These are phyloP conservation scores for Yamadazyma mexicana DNA, from an alignment of 1,139 yeast species.

Conservation along the genomic window DNA sequence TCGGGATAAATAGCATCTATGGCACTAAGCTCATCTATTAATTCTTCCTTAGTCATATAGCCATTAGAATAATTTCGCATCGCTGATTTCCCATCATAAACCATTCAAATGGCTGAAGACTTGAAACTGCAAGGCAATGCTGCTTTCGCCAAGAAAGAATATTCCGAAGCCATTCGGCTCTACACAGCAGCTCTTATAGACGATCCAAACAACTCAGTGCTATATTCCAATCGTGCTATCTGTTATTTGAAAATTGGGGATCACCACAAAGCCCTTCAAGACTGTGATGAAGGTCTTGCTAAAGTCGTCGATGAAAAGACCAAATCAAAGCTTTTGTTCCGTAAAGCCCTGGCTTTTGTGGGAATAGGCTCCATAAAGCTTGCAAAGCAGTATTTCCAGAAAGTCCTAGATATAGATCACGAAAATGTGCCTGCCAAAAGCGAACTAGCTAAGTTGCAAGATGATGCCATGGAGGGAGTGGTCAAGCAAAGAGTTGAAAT, in stretches of 20 bases:
- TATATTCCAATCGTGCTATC: constrained; percentile 80
- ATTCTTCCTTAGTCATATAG: constrained; percentile 51
- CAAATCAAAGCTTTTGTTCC: constrained; percentile 53
- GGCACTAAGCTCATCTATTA: constrained; percentile 77
- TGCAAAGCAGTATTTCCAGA: constrained; percentile 37
- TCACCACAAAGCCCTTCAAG: constrained; percentile 58
- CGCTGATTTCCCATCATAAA: neutral
- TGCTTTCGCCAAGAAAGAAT: constrained; percentile 58
- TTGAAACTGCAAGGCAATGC: constrained; percentile 62
- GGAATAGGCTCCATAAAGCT: constrained; percentile 28
- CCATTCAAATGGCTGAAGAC: constrained; percentile 8
- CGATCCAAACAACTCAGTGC: constrained; percentile 58
- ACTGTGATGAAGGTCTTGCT: constrained; percentile 58
- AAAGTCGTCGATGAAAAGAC: constrained; percentile 33
- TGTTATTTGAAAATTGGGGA: constrained; percentile 59
- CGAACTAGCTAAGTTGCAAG: constrained; percentile 20
- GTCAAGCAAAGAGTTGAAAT: constrained; percentile 19
- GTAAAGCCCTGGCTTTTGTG: constrained; percentile 52
- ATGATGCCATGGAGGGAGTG: constrained; percentile 5
- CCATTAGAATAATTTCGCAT: constrained; percentile 2
- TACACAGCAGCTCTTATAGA: constrained; percentile 67
- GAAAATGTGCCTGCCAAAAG: constrained; percentile 33
- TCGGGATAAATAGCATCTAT: constrained; percentile 89
- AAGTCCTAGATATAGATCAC: constrained; percentile 50
- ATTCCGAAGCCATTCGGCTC: constrained; percentile 54